phyloP scores from a whole-genome alignment of 441 rosid genomes.

The Adansonia grandidieri region DNA sequence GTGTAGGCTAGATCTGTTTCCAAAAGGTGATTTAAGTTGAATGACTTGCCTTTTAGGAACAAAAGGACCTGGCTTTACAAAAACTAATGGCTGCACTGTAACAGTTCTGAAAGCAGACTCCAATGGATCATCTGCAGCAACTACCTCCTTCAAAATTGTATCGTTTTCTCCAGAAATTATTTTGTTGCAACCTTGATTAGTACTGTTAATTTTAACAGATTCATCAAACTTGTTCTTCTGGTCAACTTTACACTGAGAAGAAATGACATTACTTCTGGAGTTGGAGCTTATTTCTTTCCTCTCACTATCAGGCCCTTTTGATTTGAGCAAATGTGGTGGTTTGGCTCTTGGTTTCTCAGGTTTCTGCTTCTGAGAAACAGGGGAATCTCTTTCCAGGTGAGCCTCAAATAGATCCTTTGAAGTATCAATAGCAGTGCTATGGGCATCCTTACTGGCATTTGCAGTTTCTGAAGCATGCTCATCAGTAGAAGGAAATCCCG shows the following conservation, averaged over 20 bases:
- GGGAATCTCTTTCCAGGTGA: conserved; percentile 40
- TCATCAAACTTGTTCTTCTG: conserved; percentile 43
- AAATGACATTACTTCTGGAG: conserved; percentile 37
- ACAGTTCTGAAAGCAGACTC: conserved; percentile 56
- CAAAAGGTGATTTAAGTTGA: conserved; percentile 81
- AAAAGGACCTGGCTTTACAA: conserved; percentile 54
- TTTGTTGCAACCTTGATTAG: conserved; percentile 41
- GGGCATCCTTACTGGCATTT: conserved; percentile 40
- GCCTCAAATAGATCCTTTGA: conserved; percentile 43
- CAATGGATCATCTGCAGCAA: conserved; percentile 52
- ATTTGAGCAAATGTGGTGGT: conserved; percentile 32
- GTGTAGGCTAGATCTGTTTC: conserved; percentile 58
- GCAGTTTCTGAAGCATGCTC: conserved; percentile 39
- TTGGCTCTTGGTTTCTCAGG: conserved; percentile 38
- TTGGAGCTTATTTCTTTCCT: conserved; percentile 47
- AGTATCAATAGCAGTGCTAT: conserved; percentile 35
- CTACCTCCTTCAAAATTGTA: conserved; percentile 57
- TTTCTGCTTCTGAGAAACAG: conserved; percentile 46
- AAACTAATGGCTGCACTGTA: conserved; percentile 46
- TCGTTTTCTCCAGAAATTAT: conserved; percentile 46
- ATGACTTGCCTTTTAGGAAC: conserved; percentile 89
- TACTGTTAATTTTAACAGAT: conserved; percentile 37
- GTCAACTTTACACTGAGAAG: conserved; percentile 40
- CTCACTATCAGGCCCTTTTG: conserved; percentile 45
- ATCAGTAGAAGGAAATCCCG: conserved; percentile 35